phyloP scores from a whole-genome alignment of 768 basidiomycete genomes.

The Sarcodon sp. region DNA sequence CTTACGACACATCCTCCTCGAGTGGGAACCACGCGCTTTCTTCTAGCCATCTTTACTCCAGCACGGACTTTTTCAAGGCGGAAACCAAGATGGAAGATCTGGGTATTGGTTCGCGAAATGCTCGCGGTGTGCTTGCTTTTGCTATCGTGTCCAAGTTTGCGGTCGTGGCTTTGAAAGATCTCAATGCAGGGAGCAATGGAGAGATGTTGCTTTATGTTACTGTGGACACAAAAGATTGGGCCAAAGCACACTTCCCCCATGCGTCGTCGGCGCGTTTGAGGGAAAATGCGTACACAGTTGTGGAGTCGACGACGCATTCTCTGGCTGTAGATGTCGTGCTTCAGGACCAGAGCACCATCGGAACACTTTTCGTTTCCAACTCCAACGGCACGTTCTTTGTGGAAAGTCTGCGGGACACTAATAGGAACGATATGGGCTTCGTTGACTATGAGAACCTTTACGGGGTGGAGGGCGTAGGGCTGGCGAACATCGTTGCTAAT shows the following conservation, averaged over 20 bases:
- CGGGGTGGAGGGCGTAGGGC: slow-evolving; percentile 81
- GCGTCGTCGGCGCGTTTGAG: slow-evolving; percentile 63
- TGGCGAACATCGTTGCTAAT: slow-evolving; percentile 82
- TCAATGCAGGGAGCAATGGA: slow-evolving; percentile 35
- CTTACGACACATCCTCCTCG: slow-evolving; percentile 49
- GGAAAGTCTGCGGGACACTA: slow-evolving; percentile 83
- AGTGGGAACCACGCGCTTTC: slow-evolving; percentile 32
- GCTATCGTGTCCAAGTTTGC: slow-evolving; percentile 91
- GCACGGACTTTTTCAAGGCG: slow-evolving; percentile 69
- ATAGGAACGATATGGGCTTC: slow-evolving; percentile 76
- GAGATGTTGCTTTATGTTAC: slow-evolving; percentile 84
- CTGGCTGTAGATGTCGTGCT: slow-evolving; percentile 89
- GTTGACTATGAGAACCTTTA: slow-evolving; percentile 89
- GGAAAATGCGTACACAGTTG: slow-evolving; percentile 93
- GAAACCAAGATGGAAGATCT: slow-evolving; percentile 68
- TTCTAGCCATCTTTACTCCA: slow-evolving; percentile 68
- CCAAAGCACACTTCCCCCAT: slow-evolving; percentile 87
- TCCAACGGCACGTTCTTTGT: slow-evolving; percentile 95
- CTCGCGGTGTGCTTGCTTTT: slow-evolving; percentile 83
- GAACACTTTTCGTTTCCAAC: slow-evolving; percentile 92
- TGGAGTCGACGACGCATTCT: slow-evolving; percentile 89
- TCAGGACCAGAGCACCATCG: slow-evolving; percentile 49
- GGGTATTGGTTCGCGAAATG: slow-evolving; percentile 64
- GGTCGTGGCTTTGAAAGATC: slow-evolving; percentile 78
- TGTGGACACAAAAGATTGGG: slow-evolving; percentile 75